Percentiles rank a stretch among this genome's conserved stretches.
Evolutionary conservation across 176 grass and related monocot genomes (phyloP).

Genomic region (Ampelocalamus luodianensis): DNA sequence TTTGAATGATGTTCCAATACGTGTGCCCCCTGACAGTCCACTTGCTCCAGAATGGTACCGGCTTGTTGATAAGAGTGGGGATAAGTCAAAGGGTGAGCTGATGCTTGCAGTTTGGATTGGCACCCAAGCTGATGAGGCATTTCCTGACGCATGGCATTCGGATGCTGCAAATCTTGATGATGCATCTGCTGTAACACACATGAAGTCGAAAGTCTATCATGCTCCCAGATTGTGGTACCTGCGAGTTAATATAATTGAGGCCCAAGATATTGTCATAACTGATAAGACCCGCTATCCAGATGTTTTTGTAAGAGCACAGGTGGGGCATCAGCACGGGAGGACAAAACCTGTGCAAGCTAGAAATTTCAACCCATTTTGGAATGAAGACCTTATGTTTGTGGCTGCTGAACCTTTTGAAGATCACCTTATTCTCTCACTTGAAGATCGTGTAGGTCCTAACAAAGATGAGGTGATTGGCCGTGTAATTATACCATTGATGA

Average conservation of each 20-base stretch:
- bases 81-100: constrained; percentile 82
- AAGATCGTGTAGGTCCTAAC: constrained; percentile 83
- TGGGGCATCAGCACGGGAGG: constrained; percentile 74
- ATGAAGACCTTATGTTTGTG: constrained; percentile 97
- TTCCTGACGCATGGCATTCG: constrained; percentile 94
- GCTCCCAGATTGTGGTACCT: constrained; percentile 97
- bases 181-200: constrained; percentile 67
- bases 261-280: constrained; percentile 84
- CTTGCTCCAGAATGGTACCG: constrained; percentile 97
- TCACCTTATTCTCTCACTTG: constrained; percentile 86
- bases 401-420: constrained; percentile 95
- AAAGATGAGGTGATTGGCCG: constrained; percentile 91
- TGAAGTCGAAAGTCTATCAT: constrained; percentile 96
- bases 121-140: constrained; percentile 95
- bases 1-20: constrained; percentile 86
- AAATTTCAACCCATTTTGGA: constrained; percentile 89
- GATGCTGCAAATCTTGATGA: constrained; percentile 64
- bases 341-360: constrained; percentile 78
- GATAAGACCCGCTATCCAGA: constrained; percentile 87
- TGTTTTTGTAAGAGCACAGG: constrained; percentile 78
- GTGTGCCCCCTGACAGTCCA: constrained; percentile 92
- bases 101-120: constrained; percentile 99
- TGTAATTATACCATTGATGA: constrained; percentile 72
- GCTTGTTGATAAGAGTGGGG: constrained; percentile 75
- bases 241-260: constrained; percentile 87